These are phyloP conservation scores for Asterophora lycoperdoides DNA, from an alignment of 768 basidiomycete species.

Conservation along the genomic window DNA sequence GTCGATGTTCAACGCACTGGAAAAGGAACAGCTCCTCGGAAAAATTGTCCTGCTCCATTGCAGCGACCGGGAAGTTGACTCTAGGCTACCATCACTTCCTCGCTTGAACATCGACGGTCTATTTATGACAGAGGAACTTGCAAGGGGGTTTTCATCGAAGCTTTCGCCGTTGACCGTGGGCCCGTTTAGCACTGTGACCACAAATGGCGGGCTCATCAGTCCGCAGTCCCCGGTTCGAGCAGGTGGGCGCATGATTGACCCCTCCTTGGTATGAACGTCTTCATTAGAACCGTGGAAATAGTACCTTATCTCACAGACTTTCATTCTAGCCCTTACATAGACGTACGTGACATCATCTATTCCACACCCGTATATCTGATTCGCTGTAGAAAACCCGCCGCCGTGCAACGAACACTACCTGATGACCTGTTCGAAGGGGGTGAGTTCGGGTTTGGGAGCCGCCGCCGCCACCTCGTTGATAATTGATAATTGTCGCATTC, in stretches of 20 bases:
- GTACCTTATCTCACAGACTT: slow-evolving; percentile 4
- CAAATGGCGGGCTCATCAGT: slow-evolving; percentile 61
- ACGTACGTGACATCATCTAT: slow-evolving; percentile 42
- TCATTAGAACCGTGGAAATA: slow-evolving; percentile 1
- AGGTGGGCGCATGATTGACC: slow-evolving; percentile 51
- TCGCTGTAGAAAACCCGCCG: slow-evolving; percentile 63
- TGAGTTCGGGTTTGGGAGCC: slow-evolving; percentile 25
- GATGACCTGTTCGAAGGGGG: slow-evolving; percentile 80
- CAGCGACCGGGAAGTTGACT: slow-evolving; percentile 37
- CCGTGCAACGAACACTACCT: slow-evolving; percentile 85
- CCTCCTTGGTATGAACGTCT: slow-evolving; percentile 48
- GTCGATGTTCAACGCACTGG: slow-evolving; percentile 52
- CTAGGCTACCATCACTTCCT: slow-evolving; percentile 48
- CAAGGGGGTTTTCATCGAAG: slow-evolving; percentile 29
- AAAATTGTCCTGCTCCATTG: slow-evolving; percentile 64
- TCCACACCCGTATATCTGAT: slow-evolving; percentile 6
- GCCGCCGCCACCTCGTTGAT: not conserved
- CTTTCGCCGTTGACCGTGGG: slow-evolving; percentile 46
- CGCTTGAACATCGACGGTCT: slow-evolving; percentile 49
- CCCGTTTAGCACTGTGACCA: slow-evolving; percentile 39
- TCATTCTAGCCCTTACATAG: slow-evolving; percentile 65
- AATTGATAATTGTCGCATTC: slow-evolving; percentile 13
- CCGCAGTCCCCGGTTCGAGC: slow-evolving; percentile 55
- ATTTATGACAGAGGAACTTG: slow-evolving; percentile 39
- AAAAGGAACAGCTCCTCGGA: slow-evolving; percentile 56